A percentile compares a stretch with the other conserved stretches of the same genome.
These are phyloP conservation scores for Hydnum rufescens DNA, from an alignment of 768 basidiomycete species.

Conservation along the genomic window DNA sequence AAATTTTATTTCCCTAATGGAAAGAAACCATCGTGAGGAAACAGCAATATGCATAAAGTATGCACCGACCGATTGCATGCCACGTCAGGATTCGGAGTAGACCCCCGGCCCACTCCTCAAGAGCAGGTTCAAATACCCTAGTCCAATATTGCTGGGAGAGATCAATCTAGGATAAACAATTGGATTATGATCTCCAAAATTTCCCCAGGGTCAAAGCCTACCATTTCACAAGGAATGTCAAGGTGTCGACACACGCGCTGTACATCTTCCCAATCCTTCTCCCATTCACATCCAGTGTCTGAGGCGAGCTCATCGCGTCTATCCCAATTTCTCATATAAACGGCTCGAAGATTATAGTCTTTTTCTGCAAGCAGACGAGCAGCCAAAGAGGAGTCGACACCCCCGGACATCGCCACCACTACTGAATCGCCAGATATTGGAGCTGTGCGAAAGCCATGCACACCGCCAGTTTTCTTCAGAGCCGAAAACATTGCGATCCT, in stretches of 20 bases:
- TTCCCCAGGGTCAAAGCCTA: constrained; percentile 15
- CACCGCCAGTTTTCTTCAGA: too few relatives aligned
- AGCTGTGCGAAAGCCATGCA: not conserved
- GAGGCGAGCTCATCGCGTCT: constrained; percentile 61
- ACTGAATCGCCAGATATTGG: constrained; percentile 26
- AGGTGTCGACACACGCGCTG: constrained; percentile 53
- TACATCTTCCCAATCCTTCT: constrained; percentile 87
- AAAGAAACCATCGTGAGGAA: constrained; percentile 1
- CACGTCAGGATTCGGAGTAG: constrained; percentile 85
- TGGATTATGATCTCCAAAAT: not conserved
- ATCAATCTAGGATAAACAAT: constrained; percentile 40
- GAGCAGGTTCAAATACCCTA: constrained; percentile 71
- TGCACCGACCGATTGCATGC: constrained; percentile 60
- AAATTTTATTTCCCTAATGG: constrained; percentile 69
- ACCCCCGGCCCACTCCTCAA: constrained; percentile 59
- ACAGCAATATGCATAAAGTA: not conserved
- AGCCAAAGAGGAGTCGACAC: constrained; percentile 83
- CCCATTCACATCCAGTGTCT: constrained; percentile 84
- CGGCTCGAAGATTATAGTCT: constrained; percentile 68
- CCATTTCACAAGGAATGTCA: constrained; percentile 57
- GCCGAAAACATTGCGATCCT: too few relatives aligned
- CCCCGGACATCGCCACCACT: constrained; percentile 84
- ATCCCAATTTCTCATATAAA: constrained; percentile 97
- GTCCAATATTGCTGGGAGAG: constrained; percentile 84
- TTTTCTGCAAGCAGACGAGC: constrained; percentile 54